Base-by-base conservation (phyloP, 306 rosid species). In the Gleditsia sinensis region DNA sequence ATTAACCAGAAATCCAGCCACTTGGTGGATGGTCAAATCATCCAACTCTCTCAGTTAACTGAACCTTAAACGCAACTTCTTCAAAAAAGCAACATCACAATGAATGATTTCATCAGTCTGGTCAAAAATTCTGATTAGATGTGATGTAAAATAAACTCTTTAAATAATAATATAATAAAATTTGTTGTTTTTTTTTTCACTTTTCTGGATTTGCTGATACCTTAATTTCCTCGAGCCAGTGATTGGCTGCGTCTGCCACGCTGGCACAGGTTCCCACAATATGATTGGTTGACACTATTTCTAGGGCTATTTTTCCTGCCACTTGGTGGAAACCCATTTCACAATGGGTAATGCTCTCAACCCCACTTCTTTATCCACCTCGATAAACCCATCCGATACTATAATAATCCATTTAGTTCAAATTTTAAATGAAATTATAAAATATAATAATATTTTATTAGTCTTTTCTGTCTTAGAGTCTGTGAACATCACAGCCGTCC, bases 201-300 rank as follows among this genome's bases (percentile, higher is more conserved):
- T 50, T 7, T 23, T 68, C 12, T 11, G 32, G 5, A 5, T 24
- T 13, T 13, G 21, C 67, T 79, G 87, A 91, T 83, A 86, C 98
- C 98, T 94, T 94, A 94, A 88, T 81, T 78, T 85, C 85, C 57
- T 90, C 97, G 93, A 94, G 87, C 60, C 67, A 75, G 60, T 88
- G 88, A 94, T 90, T 94, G 97, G 97, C 69, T 83, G 48, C 59
- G 33, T 25, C 78, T 77, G 86, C 87, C 94, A 86, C 84, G 83
- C 71, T 86, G 89, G 88, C 81, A 55, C 82, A 55, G 32, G 68
- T 79, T 66, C 71, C 81, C 76, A 67, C 72, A 34, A 43, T 69
- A 80, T 82, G 79, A 89, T 89, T 91, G 91, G 90, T 80, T 83
- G 40, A 66, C 33, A 72, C 89, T 40, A 80, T 72, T 77, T 84